Conservation (phyloP, 352 stramenopile species). For the Phytopythium kandeliae region DNA sequence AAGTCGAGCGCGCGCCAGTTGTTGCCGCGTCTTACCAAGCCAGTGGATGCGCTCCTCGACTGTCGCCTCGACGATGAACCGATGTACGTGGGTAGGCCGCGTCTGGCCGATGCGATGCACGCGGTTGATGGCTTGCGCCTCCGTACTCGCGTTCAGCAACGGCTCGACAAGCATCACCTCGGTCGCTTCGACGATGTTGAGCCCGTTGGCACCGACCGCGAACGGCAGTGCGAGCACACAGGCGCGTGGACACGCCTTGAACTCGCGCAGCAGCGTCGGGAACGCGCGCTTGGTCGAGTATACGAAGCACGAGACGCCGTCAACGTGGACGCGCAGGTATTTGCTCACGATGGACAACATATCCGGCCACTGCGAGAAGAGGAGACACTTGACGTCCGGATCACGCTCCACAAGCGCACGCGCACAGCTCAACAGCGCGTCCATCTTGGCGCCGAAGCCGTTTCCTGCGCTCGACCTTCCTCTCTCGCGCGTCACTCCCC, state of each 20-base stretch:
- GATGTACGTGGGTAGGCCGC: slow-evolving; percentile 72
- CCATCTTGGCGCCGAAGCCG: slow-evolving; percentile 68
- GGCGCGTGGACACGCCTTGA: slow-evolving; percentile 38
- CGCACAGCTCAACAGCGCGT: slow-evolving; percentile 50
- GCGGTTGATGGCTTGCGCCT: slow-evolving; percentile 86
- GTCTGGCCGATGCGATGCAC: slow-evolving; percentile 91
- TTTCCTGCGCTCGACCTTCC: slow-evolving; percentile 4
- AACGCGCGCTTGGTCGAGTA: slow-evolving; percentile 57
- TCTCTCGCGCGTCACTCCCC: background rate
- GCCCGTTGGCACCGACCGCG: slow-evolving; percentile 86
- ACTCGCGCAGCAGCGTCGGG: slow-evolving; percentile 33
- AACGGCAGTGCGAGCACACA: slow-evolving; percentile 76
- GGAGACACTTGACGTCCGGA: slow-evolving; percentile 74
- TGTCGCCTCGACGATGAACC: slow-evolving; percentile 86
- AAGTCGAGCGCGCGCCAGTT: slow-evolving; percentile 1
- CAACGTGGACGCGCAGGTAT: slow-evolving; percentile 8
- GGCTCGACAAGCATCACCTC: slow-evolving; percentile 91
- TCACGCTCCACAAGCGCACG: slow-evolving; percentile 36
- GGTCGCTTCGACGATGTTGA: slow-evolving; percentile 91
- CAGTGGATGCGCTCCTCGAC: slow-evolving; percentile 87
- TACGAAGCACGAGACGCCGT: slow-evolving; percentile 65
- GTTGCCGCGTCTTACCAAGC: slow-evolving; percentile 10
- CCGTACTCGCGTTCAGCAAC: slow-evolving; percentile 79
- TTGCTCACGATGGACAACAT: slow-evolving; percentile 57
- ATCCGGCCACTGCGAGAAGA: slow-evolving; percentile 92